Evolutionary conservation across 371 early-diverging fungal genomes (phyloP).

Genomic region (Apophysomyces trapeziformis): DNA sequence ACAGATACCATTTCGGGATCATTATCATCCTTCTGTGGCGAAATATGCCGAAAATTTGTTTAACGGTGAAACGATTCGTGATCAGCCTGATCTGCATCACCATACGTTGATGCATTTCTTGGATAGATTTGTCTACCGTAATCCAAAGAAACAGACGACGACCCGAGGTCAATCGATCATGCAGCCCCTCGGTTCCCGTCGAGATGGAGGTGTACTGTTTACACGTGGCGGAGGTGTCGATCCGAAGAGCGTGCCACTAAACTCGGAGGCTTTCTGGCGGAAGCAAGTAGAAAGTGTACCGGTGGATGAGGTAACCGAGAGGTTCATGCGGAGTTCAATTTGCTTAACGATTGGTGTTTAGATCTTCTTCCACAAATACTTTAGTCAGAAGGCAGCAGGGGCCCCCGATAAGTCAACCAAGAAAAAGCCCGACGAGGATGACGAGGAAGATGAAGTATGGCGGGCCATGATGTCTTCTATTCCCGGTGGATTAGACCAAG

Average conservation of each 20-base stretch:
- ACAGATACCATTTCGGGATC: slow-evolving; percentile 67
- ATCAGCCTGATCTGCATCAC: slow-evolving; percentile 84
- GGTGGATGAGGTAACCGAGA: slow-evolving; percentile 60
- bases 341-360: slow-evolving; percentile 13
- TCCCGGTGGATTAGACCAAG: slow-evolving; percentile 62
- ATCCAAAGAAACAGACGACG: slow-evolving; percentile 77
- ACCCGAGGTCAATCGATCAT: slow-evolving; percentile 64
- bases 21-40: slow-evolving; percentile 93
- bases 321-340: not conserved
- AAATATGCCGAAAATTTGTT: slow-evolving; percentile 80
- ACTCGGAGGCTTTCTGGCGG: slow-evolving; percentile 65
- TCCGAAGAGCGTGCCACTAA: slow-evolving; percentile 46
- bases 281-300: slow-evolving; percentile 61
- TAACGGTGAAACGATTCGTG: slow-evolving; percentile 68
- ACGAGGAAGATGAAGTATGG: slow-evolving; percentile 70
- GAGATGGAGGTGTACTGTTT: slow-evolving; percentile 53
- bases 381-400: slow-evolving; percentile 58
- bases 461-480: slow-evolving; percentile 72
- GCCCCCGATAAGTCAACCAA: slow-evolving; percentile 36
- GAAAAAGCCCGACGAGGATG: slow-evolving; percentile 53
- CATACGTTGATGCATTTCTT: slow-evolving; percentile 93
- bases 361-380: slow-evolving; percentile 87
- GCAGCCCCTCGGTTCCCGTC: slow-evolving; percentile 59
- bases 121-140: slow-evolving; percentile 95
- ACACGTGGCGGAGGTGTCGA: slow-evolving; percentile 45